Percentiles rank a stretch among this genome's conserved stretches.
phyloP scores from a whole-genome alignment of 176 grass and related monocot genomes.

The Bolboschoenus planiculmis region DNA sequence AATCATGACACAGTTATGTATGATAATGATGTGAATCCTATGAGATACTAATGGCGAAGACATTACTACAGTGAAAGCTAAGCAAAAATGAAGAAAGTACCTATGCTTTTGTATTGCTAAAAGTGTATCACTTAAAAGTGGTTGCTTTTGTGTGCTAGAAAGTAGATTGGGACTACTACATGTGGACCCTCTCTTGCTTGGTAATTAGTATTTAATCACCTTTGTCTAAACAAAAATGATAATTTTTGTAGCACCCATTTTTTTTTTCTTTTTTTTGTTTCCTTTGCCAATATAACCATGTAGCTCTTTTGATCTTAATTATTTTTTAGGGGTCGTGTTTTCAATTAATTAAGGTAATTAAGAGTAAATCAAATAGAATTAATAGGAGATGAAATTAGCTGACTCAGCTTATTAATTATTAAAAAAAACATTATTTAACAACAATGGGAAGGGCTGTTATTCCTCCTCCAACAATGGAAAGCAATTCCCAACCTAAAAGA shows the following conservation, averaged over 20 bases:
- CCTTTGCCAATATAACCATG: background rate
- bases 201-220: background rate
- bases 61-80: background rate
- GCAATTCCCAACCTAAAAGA: background rate
- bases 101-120: background rate
- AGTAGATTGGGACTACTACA: background rate
- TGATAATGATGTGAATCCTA: too few species aligned
- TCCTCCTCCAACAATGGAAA: background rate
- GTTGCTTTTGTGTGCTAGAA: background rate
- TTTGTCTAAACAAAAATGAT: background rate
- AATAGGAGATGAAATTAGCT: background rate
- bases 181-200: background rate
- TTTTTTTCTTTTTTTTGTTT: background rate
- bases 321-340: background rate
- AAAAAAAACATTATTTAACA: background rate
- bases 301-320: background rate
- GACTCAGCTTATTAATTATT: background rate
- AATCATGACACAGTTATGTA: too few species aligned
- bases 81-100: conserved; percentile 2
- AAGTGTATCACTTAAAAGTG: background rate
- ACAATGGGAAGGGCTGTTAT: background rate
- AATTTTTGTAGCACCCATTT: background rate
- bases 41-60: background rate
- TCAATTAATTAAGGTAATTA: background rate
- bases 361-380: background rate